Evolutionary conservation across 2,329 filamentous ascomycete genomes (phyloP).

Genomic region (Aphanoascus verrucosus): DNA sequence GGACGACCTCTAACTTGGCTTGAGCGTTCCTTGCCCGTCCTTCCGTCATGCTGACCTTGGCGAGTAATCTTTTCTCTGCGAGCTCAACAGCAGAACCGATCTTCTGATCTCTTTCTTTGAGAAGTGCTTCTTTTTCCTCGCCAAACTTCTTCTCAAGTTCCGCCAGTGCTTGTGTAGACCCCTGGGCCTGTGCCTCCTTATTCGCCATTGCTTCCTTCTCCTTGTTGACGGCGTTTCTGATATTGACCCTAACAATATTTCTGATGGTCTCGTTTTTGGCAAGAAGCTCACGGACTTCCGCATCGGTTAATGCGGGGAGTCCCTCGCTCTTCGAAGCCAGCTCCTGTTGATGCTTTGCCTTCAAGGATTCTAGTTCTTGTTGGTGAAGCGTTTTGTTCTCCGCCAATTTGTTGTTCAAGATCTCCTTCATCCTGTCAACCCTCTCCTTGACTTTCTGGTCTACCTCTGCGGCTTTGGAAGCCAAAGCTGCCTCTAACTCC

Average conservation of each 20-base stretch:
- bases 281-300: conserved; percentile 42
- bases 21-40: conserved; percentile 53
- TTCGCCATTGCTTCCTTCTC: conserved; percentile 23
- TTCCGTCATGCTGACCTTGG: conserved; percentile 70
- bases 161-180: conserved; percentile 29
- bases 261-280: conserved; percentile 41
- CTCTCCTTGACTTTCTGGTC: conserved; percentile 41
- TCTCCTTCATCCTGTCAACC: conserved; percentile 52
- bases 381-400: conserved; percentile 44
- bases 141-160: conserved; percentile 31
- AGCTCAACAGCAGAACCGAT: conserved; percentile 54
- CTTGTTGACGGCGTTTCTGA: conserved; percentile 39
- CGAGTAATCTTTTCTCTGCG: conserved; percentile 60
- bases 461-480: conserved; percentile 42
- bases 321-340: conserved; percentile 27
- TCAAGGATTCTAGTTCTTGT: conserved; percentile 41
- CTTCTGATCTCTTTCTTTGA: conserved; percentile 45
- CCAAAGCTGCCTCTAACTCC: conserved; percentile 42
- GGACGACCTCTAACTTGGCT: conserved; percentile 67
- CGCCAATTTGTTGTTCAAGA: conserved; percentile 57
- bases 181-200: conserved; percentile 17
- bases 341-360: conserved; percentile 37
- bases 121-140: conserved; percentile 33
- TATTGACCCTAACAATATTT: conserved; percentile 47
- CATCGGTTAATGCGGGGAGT: conserved; percentile 37